Evolutionary conservation across 2,329 filamentous ascomycete genomes (phyloP).

Genomic region (Podosphaera fusca): DNA sequence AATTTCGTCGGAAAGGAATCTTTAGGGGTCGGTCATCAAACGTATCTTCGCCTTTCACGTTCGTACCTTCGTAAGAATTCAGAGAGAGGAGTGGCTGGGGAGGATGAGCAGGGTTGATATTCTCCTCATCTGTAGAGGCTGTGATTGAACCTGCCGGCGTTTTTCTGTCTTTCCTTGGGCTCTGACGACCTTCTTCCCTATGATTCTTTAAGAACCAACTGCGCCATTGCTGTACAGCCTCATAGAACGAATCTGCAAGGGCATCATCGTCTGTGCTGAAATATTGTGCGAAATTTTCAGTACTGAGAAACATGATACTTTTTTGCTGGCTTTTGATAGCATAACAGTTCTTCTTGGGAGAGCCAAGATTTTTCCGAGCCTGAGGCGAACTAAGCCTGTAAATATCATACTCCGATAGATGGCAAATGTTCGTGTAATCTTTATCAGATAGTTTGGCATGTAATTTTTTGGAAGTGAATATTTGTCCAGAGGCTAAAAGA

Average conservation of each 20-base stretch:
- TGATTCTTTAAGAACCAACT: constrained; percentile 77
- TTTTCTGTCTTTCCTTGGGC: constrained; percentile 8
- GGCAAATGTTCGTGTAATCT: constrained; percentile 49
- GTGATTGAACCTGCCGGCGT: constrained; percentile 28
- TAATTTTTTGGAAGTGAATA: constrained; percentile 44
- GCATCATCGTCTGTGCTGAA: constrained; percentile 57
- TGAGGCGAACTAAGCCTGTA: constrained; percentile 54
- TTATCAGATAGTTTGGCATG: constrained; percentile 36
- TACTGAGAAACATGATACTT: constrained; percentile 57
- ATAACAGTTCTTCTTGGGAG: constrained; percentile 67
- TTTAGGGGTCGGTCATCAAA: constrained; percentile 12
- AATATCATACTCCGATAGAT: constrained; percentile 80
- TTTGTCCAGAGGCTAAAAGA: constrained; percentile 49
- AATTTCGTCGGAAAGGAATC: constrained; percentile 14
- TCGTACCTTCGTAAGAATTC: constrained; percentile 24
- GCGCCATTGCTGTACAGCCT: constrained; percentile 56
- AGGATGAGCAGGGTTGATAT: background rate
- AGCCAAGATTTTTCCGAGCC: constrained; percentile 46
- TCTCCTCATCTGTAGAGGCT: background rate
- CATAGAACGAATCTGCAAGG: constrained; percentile 45
- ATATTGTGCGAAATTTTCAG: constrained; percentile 76
- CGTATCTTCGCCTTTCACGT: constrained; percentile 5
- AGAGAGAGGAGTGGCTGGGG: constrained; percentile 39
- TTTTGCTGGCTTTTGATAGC: constrained; percentile 87
- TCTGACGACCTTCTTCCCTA: constrained; percentile 22